Base-by-base conservation (phyloP, 495 filamentous ascomycete species). In the Tetracladium marchalianum region DNA sequence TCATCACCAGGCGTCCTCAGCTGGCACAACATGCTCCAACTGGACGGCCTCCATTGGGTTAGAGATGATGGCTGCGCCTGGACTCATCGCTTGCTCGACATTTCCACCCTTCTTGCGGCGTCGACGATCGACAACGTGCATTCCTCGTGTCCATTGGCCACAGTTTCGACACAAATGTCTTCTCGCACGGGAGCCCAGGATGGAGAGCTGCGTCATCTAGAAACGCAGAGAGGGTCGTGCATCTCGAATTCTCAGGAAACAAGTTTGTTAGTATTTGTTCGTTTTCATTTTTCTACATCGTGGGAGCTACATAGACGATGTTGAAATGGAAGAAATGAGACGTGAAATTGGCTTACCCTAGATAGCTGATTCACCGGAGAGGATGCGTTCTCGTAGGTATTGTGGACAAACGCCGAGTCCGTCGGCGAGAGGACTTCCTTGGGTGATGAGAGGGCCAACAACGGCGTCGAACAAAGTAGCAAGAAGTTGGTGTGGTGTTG, bases 91-190 rank as follows among this genome's bases (percentile, higher is more conserved):
- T 39, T 60, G 57, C 22, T 44, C 27, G 27, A 57, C 63, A 35
- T 66, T 62, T n/a, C 75, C 78, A 2, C 77, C 67, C 48, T 70
- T 77, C 52, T 78, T 79, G 38, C 75, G 62, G 38, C 66, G 72
- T 11, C 92, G 71, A 9, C 78, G 67, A 63, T 98, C 93, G 31
- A 87, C 68, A 13, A 97, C 74, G 60, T 87, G 89, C 81, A 88
- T 86, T 1, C 92, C 92, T 36, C 84, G 70, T 43, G 90, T 95
- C 92, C 92, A 98, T 64, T 97, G 90, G 5, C 92, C 92, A 72
- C 60, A 1, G 85, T 86, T 62, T 98, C 92, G 19, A 98, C 68
- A 11, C 92, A 72, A 42, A 97, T 82, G 63, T 98, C 92, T 60
- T 77, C 66, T 15, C 63, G 70, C 4, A 34, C 50, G 49, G 61